These are phyloP conservation scores for Eucalyptus cloeziana DNA, from an alignment of 345 rosid species.

Conservation along the genomic window DNA sequence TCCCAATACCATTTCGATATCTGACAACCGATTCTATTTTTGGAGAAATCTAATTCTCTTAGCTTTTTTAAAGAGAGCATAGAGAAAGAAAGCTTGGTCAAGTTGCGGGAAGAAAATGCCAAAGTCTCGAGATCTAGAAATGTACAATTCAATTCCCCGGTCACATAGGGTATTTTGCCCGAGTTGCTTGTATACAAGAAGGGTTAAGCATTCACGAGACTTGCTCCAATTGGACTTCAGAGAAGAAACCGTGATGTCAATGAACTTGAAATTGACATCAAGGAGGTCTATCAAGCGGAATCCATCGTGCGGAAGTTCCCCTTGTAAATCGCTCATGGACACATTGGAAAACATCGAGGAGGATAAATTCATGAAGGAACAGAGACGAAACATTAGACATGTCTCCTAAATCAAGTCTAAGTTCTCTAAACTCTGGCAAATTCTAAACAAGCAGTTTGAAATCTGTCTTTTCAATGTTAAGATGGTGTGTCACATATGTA, in stretches of 20 bases:
- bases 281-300: not conserved
- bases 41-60: not conserved
- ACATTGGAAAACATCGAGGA: not conserved
- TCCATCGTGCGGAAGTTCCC: not conserved
- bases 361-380: not conserved
- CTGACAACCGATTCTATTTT: not conserved
- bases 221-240: not conserved
- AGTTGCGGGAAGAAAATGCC: not conserved
- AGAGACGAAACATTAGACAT: not conserved
- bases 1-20: not conserved
- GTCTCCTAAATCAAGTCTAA: not conserved
- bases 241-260: not conserved
- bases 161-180: not conserved
- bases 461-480: too few species aligned
- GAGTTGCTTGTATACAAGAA: not conserved
- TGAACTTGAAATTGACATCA: not conserved
- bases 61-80: not conserved
- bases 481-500: too few species aligned
- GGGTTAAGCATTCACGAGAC: not conserved
- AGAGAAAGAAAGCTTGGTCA: not conserved
- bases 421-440: too few species aligned
- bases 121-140: not conserved
- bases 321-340: not conserved
- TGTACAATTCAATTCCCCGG: not conserved
- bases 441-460: too few species aligned